Percentiles rank a stretch among this genome's conserved stretches.
Conservation (phyloP, 2,329 filamentous ascomycete species). For the Karstenula rhodostoma region DNA sequence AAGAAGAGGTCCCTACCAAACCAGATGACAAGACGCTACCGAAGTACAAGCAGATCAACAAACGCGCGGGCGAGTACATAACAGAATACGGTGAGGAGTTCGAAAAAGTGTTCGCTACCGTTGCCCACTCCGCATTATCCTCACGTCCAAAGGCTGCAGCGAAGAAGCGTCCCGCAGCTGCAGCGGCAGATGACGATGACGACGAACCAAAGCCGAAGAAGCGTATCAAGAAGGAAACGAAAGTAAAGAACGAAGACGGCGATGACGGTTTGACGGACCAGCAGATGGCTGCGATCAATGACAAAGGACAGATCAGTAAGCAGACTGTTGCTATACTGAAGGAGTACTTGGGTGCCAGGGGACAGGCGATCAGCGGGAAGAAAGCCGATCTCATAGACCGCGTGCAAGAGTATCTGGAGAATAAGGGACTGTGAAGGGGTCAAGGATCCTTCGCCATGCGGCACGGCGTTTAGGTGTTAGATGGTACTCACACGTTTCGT, state of each 20-base stretch:
- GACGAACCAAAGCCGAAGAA: conserved; percentile 35
- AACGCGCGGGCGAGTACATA: conserved; percentile 79
- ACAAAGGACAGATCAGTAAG: conserved; percentile 55
- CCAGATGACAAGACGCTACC: conserved; percentile 83
- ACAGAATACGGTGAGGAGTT: conserved; percentile 78
- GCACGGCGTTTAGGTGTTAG: not conserved
- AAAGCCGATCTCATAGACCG: conserved; percentile 49
- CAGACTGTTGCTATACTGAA: conserved; percentile 47
- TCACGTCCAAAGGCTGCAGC: conserved; percentile 43
- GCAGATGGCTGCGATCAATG: conserved; percentile 55
- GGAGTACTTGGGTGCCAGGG: conserved; percentile 37
- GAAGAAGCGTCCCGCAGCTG: conserved; percentile 53
- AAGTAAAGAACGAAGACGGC: conserved; percentile 29
- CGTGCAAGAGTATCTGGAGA: conserved; percentile 47
- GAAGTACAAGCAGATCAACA: conserved; percentile 86
- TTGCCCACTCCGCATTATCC: conserved; percentile 51
- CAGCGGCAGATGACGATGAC: conserved; percentile 26
- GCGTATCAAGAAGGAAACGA: conserved; percentile 38
- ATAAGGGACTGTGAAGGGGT: conserved; percentile 32
- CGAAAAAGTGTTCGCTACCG: conserved; percentile 62
- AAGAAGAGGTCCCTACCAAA: conserved; percentile 83
- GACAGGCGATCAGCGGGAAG: conserved; percentile 38
- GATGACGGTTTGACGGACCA: conserved; percentile 50
- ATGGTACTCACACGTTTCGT: not conserved
- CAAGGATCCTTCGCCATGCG: not conserved